Conservation (phyloP, 306 rosid genomes). For the Cucumis hystrix region DNA sequence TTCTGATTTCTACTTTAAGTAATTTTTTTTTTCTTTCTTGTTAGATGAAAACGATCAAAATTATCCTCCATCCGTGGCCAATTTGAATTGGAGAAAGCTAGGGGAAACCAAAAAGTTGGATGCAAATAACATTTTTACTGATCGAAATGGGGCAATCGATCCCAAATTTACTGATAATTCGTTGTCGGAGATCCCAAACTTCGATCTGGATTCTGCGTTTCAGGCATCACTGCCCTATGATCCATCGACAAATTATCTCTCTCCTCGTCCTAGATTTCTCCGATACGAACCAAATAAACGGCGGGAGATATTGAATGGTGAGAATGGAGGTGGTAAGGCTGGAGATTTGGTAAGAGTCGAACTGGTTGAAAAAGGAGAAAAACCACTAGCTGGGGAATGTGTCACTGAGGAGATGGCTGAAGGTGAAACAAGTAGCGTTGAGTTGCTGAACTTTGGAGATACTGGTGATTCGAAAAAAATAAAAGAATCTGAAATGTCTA, state of each 20-base stretch:
- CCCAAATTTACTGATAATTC: background rate
- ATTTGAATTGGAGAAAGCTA: background rate
- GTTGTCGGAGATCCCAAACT: background rate
- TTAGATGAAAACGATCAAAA: constrained; percentile 22
- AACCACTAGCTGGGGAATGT: constrained; percentile 4
- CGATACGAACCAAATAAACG: constrained; percentile 29
- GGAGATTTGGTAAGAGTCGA: background rate
- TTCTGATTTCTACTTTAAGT: background rate
- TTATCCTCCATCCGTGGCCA: constrained; percentile 6
- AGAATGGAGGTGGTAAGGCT: constrained; percentile 4
- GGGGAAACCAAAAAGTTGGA: constrained; percentile 10
- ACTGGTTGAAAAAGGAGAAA: background rate
- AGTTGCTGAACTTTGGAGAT: constrained; percentile 6
- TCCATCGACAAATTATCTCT: constrained; percentile 26
- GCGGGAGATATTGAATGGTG: background rate
- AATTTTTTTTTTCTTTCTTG: background rate
- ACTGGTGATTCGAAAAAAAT: background rate
- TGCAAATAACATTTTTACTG: constrained; percentile 18
- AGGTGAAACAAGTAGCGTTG: background rate
- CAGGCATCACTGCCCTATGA: constrained; percentile 18
- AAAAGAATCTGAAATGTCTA: background rate
- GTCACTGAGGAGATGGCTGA: constrained; percentile 8
- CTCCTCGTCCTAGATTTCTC: constrained; percentile 38
- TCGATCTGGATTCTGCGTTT: background rate
- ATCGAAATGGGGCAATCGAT: constrained; percentile 17